Base-by-base conservation (phyloP, 768 basidiomycete species). In the Leccinellum rugosiceps region DNA sequence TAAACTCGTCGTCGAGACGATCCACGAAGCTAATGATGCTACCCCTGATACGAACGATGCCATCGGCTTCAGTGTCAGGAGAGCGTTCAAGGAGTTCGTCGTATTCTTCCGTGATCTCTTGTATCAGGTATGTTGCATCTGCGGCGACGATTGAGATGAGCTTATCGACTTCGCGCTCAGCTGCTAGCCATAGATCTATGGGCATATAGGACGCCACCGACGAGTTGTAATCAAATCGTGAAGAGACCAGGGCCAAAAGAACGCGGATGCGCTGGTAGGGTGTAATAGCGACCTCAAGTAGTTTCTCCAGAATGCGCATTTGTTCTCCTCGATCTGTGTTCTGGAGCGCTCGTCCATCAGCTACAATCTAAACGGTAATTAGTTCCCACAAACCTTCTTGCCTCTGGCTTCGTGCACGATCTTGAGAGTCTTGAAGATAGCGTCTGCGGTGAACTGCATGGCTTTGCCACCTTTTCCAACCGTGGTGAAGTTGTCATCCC, bases 1-100 rank as follows among this genome's bases (percentile, higher is more conserved):
- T 98, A 72, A 99, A 99, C 75, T 99, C 97, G 65, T 98, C 97
- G 70, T 98, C 97, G 48, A 99, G 76, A 53, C 95, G 87, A 72
- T 99, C 97, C 48, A 99, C 84, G 64, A 97, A 92, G 68, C 92
- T 92, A 74, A 98, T 96, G 72, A 99, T 85, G 68, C 91, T 96
- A 44, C 97, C 97, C 52, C 96, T 88, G 58, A 99, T 89, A 58
- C 85, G 83, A 57, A 98, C 94, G 46, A 87, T 68, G 11, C 90
- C 88, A 61, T 80, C 82, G 25, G 83, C 78, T 64, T 92, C 88
- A 9, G 80, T 77, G 28, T 80, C 78, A 8, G 95, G 94, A 3
- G 83, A 78, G 45, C 96, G 86, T 74, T 99, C 96, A 21, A 80
- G 71, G 46, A 87, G 78, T 61, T 98, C 95, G 64, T 98, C 95